These are phyloP conservation scores for Paxillus ammoniavirescens DNA, from an alignment of 768 basidiomycete genomes.

Conservation along the genomic window DNA sequence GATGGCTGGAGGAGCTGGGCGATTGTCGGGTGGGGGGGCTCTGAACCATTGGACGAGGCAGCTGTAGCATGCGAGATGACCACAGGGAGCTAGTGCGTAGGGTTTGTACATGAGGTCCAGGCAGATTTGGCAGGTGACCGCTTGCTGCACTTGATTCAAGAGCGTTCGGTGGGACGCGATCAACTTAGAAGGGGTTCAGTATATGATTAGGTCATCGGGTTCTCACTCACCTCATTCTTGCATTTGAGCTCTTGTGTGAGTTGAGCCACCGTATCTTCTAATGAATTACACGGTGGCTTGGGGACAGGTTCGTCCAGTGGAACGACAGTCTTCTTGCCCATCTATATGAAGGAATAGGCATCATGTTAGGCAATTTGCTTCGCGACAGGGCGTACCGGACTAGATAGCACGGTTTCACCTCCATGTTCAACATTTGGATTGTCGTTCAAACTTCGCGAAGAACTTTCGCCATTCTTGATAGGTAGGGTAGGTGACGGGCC, in stretches of 20 bases:
- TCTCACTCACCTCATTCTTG: constrained; percentile 37
- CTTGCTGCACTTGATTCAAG: constrained; percentile 55
- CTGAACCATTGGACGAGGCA: constrained; percentile 82
- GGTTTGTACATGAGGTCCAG: constrained; percentile 72
- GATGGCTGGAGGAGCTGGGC: constrained; percentile 23
- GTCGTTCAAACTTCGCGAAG: not conserved
- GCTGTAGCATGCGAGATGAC: constrained; percentile 66
- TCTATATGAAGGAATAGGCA: constrained; percentile 13
- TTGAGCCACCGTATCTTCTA: constrained; percentile 32
- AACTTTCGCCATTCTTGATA: not conserved
- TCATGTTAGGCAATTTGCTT: not conserved
- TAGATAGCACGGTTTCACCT: constrained; percentile 7
- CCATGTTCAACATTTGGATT: not conserved
- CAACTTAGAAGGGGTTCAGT: constrained; percentile 33
- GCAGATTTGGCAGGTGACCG: constrained; percentile 77
- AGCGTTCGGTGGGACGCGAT: constrained; percentile 53
- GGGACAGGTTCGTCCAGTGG: not conserved
- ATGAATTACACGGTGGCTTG: not conserved
- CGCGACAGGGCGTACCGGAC: constrained; percentile 11
- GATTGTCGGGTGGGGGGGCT: constrained; percentile 34
- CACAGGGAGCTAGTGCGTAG: constrained; percentile 73
- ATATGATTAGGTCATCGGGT: not conserved
- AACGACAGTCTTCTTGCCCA: not conserved
- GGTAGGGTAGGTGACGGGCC: not conserved
- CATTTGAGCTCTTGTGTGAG: constrained; percentile 44